Percentiles rank a stretch among this genome's conserved stretches.
Evolutionary conservation across 1,139 yeast species (phyloP).

Genomic region (Yamadazyma membranifaciens): DNA sequence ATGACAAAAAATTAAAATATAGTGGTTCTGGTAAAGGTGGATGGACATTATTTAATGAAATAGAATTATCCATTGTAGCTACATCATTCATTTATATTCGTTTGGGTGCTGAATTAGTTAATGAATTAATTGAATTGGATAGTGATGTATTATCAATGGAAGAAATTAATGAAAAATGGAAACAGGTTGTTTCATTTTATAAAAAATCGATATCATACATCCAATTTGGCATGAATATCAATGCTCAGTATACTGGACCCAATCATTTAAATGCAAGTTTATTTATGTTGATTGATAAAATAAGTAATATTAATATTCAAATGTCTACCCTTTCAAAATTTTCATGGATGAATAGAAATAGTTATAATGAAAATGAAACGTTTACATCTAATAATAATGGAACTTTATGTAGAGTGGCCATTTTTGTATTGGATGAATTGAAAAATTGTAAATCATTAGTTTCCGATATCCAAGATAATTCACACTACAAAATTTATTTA

Average conservation of each 20-base stretch:
- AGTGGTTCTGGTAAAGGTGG: slow-evolving; percentile 1
- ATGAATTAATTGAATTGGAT: slow-evolving; percentile 32
- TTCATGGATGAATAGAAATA: slow-evolving; percentile 37
- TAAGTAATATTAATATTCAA: slow-evolving; percentile 35
- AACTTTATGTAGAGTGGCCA: slow-evolving; percentile 42
- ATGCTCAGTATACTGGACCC: slow-evolving; percentile 1
- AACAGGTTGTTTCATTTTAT: slow-evolving; percentile 32
- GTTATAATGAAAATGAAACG: slow-evolving; percentile 26
- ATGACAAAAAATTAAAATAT: slow-evolving; percentile 3
- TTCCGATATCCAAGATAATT: slow-evolving; percentile 12
- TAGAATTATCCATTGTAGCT: slow-evolving; percentile 25
- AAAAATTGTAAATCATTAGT: slow-evolving; percentile 19
- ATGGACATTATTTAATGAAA: slow-evolving; percentile 35
- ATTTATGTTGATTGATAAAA: slow-evolving; percentile 25
- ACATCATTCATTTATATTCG: slow-evolving; percentile 29
- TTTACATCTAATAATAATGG: slow-evolving; percentile 37
- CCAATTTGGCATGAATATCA: slow-evolving; percentile 21
- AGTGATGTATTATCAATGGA: slow-evolving; percentile 12
- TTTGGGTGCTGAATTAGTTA: slow-evolving; percentile 37
- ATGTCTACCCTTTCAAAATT: slow-evolving; percentile 41
- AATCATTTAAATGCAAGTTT: slow-evolving; percentile 17
- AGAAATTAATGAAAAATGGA: slow-evolving; percentile 32
- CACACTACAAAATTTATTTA: slow-evolving; percentile 14
- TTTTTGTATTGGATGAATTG: slow-evolving; percentile 36
- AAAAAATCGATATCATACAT: slow-evolving; percentile 30